Evolutionary conservation across 768 basidiomycete genomes (phyloP), one percentile per base, ranked within the genome.

Genomic region (Vararia minispora): DNA sequence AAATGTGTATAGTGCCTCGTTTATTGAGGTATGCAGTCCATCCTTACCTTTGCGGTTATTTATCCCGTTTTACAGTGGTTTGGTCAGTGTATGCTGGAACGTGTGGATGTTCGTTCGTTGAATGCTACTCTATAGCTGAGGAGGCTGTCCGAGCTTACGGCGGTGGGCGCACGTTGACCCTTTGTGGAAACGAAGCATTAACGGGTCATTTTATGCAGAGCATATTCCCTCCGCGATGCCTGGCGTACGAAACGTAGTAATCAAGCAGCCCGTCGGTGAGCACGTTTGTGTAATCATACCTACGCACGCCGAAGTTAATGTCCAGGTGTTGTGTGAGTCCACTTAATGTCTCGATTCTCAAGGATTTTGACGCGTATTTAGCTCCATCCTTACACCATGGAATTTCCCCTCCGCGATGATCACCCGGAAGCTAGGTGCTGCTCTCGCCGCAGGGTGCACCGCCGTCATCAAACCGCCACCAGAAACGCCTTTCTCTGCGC

Each of bases 401-500:
- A 91, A 95, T 59, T 97, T 95, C 64, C 92, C 92, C 2, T 88
- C 84, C 18, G 87, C 89, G 0, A 92, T 92, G 88, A 84, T 89
- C 16, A 83, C 84, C 1, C 79, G 89, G n/a, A 92, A 92, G 58
- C 63, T 90, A 12, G 87, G 76, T 20, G 76, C 88, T 21, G 89
- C 87, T 17, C 71, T 98, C 12, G 94, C 92, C 2, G 90, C 90
- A 12, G 95, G 95, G n/a, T 97, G 94, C 56, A 95, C 94, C 0
- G 71, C 79, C 0, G 91, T 99, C 33, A 79, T 97, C 58, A 98
- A 98, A 51, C 92, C 92, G 2, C 81, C 95, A 1, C 74, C 89
- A 1, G 95, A 99, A 59, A 89, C 95, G 0, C 95, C 95, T 1
- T 95, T 88, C 62, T 89, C 88, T 22, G 76, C 79, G 7, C 72